Percentiles rank a stretch among this genome's conserved stretches.
Evolutionary conservation across 2,329 filamentous ascomycete genomes (phyloP).

Genomic region (Colletotrichum zoysiae): DNA sequence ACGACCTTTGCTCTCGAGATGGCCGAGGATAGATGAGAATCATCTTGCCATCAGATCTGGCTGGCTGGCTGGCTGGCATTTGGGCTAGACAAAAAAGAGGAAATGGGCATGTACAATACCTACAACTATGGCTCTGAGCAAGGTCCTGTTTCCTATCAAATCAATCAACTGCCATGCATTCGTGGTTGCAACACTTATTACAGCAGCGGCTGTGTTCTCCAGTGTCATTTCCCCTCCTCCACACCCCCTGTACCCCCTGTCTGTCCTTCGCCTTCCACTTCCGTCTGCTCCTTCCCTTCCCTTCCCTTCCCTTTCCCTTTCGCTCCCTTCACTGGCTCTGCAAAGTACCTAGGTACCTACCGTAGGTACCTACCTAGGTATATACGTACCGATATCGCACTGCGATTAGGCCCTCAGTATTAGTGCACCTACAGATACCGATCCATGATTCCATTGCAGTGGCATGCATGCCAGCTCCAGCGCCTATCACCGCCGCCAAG

Average conservation of each 20-base stretch:
- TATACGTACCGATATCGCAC: background rate
- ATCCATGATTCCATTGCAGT: background rate
- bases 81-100: background rate
- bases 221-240: conserved; percentile 40
- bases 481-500: conserved; percentile 9
- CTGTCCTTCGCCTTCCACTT: conserved; percentile 2
- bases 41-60: background rate
- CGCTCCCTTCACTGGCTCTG: no score
- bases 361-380: no score
- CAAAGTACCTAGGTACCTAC: no score
- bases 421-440: no score
- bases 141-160: conserved; percentile 10
- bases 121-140: background rate
- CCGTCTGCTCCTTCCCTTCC: background rate
- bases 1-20: background rate
- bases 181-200: conserved; percentile 30
- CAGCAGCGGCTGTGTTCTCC: conserved; percentile 32
- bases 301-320: no score
- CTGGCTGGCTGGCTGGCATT: no score
- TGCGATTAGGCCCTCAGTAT: background rate
- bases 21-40: background rate
- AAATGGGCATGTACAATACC: background rate
- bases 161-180: background rate
- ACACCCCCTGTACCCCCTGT: conserved; percentile 26
- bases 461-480: background rate